phyloP scores from a whole-genome alignment of 805 yeast species.

The Suhomyces kilbournensis region DNA sequence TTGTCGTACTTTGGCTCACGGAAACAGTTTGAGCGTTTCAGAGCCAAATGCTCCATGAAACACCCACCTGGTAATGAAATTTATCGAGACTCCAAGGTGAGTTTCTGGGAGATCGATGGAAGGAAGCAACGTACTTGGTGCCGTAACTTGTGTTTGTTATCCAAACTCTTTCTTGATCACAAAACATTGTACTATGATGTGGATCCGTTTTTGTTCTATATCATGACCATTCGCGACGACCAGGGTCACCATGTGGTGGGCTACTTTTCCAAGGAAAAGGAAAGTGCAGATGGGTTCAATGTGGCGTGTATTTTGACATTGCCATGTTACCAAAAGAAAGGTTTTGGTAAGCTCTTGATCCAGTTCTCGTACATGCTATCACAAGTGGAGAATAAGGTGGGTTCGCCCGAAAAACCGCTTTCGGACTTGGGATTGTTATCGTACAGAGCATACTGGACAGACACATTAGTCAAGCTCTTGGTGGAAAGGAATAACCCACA shows the following conservation, averaged over 20 bases:
- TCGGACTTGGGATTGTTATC: constrained; percentile 92
- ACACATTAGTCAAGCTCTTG: constrained; percentile 70
- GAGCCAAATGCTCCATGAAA: constrained; percentile 80
- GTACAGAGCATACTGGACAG: constrained; percentile 96
- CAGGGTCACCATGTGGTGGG: constrained; percentile 96
- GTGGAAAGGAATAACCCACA: constrained; percentile 52
- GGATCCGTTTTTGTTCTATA: constrained; percentile 93
- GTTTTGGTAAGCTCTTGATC: constrained; percentile 87
- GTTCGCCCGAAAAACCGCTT: constrained; percentile 96
- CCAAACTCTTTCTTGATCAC: constrained; percentile 90
- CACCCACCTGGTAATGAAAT: constrained; percentile 99
- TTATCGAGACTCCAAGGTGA: constrained; percentile 86
- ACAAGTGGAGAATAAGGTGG: constrained; percentile 82
- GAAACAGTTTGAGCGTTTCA: constrained; percentile 89
- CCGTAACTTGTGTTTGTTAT: constrained; percentile 85
- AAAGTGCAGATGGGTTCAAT: constrained; percentile 90
- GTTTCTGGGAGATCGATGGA: constrained; percentile 97
- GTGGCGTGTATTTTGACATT: constrained; percentile 95
- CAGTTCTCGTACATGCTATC: constrained; percentile 92
- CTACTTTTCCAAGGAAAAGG: constrained; percentile 94
- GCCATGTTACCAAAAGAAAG: constrained; percentile 95
- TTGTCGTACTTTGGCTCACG: constrained; percentile 82
- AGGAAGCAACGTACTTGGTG: constrained; percentile 97
- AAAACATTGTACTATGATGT: constrained; percentile 96
- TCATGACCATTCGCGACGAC: constrained; percentile 89